A percentile compares a stretch with the other conserved stretches of the same genome.
These are phyloP conservation scores for Dactylellina sp. DNA, from an alignment of 2,329 filamentous ascomycete genomes.

Conservation along the genomic window DNA sequence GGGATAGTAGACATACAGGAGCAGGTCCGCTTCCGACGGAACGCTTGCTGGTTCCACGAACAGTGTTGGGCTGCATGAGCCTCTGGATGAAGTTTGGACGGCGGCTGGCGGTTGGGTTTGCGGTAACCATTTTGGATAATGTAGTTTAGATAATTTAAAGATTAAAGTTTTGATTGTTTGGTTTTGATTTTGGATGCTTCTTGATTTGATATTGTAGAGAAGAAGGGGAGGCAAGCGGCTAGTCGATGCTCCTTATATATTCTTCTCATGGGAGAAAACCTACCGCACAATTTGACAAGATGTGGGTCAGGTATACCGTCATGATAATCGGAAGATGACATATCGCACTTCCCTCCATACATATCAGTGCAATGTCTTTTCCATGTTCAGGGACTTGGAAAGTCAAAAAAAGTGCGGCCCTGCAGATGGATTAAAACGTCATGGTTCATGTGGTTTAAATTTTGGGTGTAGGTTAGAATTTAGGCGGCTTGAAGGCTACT, in stretches of 20 bases:
- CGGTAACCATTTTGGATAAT: constrained; percentile 50
- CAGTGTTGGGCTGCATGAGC: constrained; percentile 40
- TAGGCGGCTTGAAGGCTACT: constrained; percentile 9
- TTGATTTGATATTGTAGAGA: constrained; percentile 10
- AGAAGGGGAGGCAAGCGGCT: not conserved
- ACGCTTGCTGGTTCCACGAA: constrained; percentile 48
- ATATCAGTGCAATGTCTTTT: constrained; percentile 9
- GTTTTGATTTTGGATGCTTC: constrained; percentile 1
- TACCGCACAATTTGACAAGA: constrained; percentile 3
- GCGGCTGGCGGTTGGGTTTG: constrained; percentile 41
- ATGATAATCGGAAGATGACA: constrained; percentile 55
- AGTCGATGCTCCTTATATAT: constrained; percentile 17
- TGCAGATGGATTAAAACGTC: constrained; percentile 34
- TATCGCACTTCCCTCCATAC: not conserved
- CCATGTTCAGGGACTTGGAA: constrained; percentile 1
- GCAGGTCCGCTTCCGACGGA: constrained; percentile 47
- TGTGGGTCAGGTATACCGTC: constrained; percentile 40
- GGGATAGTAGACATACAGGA: constrained; percentile 27
- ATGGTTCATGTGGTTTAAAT: constrained; percentile 44
- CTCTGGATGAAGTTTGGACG: constrained; percentile 53
- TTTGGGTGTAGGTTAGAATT: not conserved
- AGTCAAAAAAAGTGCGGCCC: constrained; percentile 20
- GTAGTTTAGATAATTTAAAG: constrained; percentile 13
- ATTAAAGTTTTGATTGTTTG: constrained; percentile 9
- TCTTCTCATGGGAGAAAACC: not conserved